Percentiles rank a stretch among this genome's conserved stretches.
These are phyloP conservation scores for Aspergillus cavernicola DNA, from an alignment of 495 filamentous ascomycete genomes.

Conservation along the genomic window DNA sequence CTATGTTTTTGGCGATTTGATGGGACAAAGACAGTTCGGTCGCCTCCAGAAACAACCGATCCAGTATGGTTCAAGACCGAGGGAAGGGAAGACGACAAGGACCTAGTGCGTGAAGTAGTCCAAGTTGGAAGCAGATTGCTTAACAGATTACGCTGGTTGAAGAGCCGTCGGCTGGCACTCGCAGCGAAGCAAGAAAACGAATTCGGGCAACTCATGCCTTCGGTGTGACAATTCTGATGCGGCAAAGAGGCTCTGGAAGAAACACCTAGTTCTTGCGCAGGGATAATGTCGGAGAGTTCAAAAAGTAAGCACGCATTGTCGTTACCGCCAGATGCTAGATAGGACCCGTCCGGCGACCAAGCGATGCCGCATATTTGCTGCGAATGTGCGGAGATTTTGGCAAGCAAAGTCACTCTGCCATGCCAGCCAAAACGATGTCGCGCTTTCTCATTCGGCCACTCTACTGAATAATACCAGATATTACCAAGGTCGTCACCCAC, in stretches of 20 bases:
- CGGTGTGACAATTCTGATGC: slow-evolving; percentile 5
- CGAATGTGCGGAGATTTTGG: slow-evolving; percentile 71
- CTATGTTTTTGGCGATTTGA: slow-evolving; percentile 62
- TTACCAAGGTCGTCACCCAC: slow-evolving; percentile 85
- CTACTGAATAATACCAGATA: slow-evolving; percentile 84
- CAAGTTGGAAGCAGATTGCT: slow-evolving; percentile 30
- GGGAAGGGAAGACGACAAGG: slow-evolving; percentile 21
- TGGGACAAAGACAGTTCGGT: slow-evolving; percentile 29
- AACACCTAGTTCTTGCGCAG: slow-evolving; percentile 14
- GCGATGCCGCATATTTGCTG: slow-evolving; percentile 92
- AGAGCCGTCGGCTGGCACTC: slow-evolving; percentile 15
- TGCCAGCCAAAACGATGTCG: slow-evolving; percentile 59
- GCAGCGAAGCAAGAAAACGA: slow-evolving; percentile 22
- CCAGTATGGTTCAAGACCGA: slow-evolving; percentile 28
- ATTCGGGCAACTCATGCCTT: slow-evolving; percentile 13
- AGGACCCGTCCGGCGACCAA: slow-evolving; percentile 74
- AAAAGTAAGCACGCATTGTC: slow-evolving; percentile 88
- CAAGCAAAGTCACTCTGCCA: slow-evolving; percentile 72
- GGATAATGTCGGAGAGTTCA: slow-evolving; percentile 59
- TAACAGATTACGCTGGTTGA: slow-evolving; percentile 22
- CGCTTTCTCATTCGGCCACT: slow-evolving; percentile 63
- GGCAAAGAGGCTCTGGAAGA: slow-evolving; percentile 3
- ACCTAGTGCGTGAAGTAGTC: slow-evolving; percentile 19
- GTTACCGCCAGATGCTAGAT: slow-evolving; percentile 87
- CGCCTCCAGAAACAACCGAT: slow-evolving; percentile 27